A percentile compares a stretch with the other conserved stretches of the same genome.
Evolutionary conservation across 176 grass and related monocot species (phyloP).

Genomic region (Phoenix dactylifera): DNA sequence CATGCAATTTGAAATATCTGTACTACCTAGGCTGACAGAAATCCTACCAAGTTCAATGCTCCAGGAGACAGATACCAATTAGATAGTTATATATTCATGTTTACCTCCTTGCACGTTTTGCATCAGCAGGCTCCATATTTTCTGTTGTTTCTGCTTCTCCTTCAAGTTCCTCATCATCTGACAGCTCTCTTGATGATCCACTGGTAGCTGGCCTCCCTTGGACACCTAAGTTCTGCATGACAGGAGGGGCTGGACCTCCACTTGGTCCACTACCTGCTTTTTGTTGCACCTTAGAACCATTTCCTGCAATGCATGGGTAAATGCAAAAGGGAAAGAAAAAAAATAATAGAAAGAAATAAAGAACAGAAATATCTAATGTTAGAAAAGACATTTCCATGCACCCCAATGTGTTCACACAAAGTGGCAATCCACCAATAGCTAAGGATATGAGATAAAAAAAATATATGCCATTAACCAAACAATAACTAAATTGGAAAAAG

Average conservation of each 20-base stretch:
- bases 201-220: conserved; percentile 39
- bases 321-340: background rate
- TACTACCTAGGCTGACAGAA: no score
- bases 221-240: conserved; percentile 25
- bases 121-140: conserved; percentile 29
- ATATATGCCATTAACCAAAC: no score
- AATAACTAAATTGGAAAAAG: no score
- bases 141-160: conserved; percentile 29
- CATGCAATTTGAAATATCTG: no score
- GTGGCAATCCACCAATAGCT: no score
- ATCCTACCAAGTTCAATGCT: no score
- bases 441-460: no score
- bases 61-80: background rate
- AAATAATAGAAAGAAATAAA: background rate
- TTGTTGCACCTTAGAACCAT: conserved; percentile 18
- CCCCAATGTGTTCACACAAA: no score
- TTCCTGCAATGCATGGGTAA: conserved; percentile 3
- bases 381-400: no score
- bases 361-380: no score
- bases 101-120: conserved; percentile 67
- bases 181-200: conserved; percentile 56
- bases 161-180: conserved; percentile 48
- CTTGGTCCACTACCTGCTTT: conserved; percentile 17
- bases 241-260: conserved; percentile 16
- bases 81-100: background rate